Evolutionary conservation across 768 basidiomycete genomes (phyloP), one percentile per base, ranked within the genome.

Genomic region (Auriscalpium orientale): DNA sequence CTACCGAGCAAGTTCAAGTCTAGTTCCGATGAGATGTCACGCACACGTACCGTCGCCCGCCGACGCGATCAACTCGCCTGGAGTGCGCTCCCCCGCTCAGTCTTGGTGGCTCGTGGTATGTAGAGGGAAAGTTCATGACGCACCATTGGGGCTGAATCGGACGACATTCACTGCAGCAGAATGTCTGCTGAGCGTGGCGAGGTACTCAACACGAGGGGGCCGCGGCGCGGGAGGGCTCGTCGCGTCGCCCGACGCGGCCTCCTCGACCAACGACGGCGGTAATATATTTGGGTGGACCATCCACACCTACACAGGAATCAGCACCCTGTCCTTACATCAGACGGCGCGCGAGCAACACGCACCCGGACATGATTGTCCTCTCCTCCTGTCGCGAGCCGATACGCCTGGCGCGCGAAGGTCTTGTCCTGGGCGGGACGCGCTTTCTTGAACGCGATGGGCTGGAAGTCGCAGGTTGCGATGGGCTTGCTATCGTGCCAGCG

Each of bases 321-420:
- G 49, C 21, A 34, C 22, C 46, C 34, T 46, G 35, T 37, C 18
- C 46, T 4, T 8, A 7, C 6, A 45, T n/a, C 40, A 37, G 15
- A 43, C 8, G 36, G 21, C 46, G 11, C 44, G 40, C 21, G 46
- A 40, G 20, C 16, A 51, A 55, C 15, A 84, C 95, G 72, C 66
- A 97, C 95, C 69, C 97, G 77, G 65, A 99, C 92, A 75, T 95
- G 88, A 65, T 94, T 97, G 67, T 99, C 97, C 67, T 95, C 95
- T 47, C 97, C 97, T 12, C 85, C 93, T 0, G 97, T 98, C 1
- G 94, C 97, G 18, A 99, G 76, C 62, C 89, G 81, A 74, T 97
- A 98, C n/a, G 83, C 72, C 73, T 91, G 87, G 18, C 76, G 74
- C 9, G 80, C 78, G 67, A 79, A 89, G 59, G 73, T 78, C 68